Conservation (phyloP, 495 filamentous ascomycete species). For the Penicillium mononematosum region DNA sequence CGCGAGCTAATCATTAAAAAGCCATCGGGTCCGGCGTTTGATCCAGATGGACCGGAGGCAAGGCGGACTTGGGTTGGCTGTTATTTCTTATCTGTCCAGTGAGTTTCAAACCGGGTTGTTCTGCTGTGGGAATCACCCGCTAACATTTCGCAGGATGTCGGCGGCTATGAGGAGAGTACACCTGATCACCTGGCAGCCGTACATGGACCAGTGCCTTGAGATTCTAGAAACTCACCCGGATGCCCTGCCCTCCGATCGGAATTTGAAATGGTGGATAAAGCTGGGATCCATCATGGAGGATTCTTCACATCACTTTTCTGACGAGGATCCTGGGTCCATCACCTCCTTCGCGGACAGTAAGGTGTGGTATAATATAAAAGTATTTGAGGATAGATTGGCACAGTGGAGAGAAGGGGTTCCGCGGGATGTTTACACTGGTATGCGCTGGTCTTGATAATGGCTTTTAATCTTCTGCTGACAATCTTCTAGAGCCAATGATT, state of each 20-base stretch:
- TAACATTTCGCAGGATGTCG: conserved; percentile 65
- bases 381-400: conserved; percentile 73
- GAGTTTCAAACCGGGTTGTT: conserved; percentile 18
- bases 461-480: conserved; percentile 11
- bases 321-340: conserved; percentile 66
- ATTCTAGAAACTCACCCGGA: conserved; percentile 70
- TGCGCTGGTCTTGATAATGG: conserved; percentile 1
- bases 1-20: conserved; percentile 40
- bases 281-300: conserved; percentile 81
- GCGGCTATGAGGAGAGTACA: conserved; percentile 81
- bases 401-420: conserved; percentile 61
- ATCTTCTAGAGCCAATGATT: conserved; percentile 21
- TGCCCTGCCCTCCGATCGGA: conserved; percentile 67
- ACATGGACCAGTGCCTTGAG: conserved; percentile 82
- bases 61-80: conserved; percentile 77
- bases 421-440: conserved; percentile 40
- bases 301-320: conserved; percentile 67
- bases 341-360: conserved; percentile 71
- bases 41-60: conserved; percentile 68
- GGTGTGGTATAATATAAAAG: conserved; percentile 69
- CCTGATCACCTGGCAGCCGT: conserved; percentile 75
- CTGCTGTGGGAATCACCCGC: conserved; percentile 28
- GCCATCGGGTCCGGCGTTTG: conserved; percentile 39
- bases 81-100: conserved; percentile 70
- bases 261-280: conserved; percentile 72